Evolutionary conservation across 192 early-diverging fungal genomes (phyloP).

Genomic region (Coemansia sp.): DNA sequence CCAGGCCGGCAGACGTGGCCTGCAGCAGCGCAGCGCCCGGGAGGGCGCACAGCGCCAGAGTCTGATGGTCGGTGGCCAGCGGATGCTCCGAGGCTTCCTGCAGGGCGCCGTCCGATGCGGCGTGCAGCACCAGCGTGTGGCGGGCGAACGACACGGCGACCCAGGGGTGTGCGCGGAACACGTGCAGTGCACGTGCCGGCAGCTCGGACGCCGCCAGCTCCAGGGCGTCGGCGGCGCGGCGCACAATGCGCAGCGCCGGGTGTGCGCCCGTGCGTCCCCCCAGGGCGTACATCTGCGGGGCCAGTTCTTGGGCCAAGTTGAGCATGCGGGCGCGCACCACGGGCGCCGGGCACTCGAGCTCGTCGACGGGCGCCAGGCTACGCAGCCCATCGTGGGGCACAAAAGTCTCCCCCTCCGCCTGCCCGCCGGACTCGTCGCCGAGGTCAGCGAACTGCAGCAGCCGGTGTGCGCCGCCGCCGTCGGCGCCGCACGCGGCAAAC

Average conservation of each 20-base stretch:
- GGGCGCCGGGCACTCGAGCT: conserved; percentile 78
- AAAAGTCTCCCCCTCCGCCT: conserved; percentile 74
- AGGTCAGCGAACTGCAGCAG: conserved; percentile 93
- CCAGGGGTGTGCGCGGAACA: conserved; percentile 68
- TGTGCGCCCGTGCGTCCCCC: conserved; percentile 74
- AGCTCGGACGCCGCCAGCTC: conserved; percentile 93
- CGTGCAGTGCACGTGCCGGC: conserved; percentile 88
- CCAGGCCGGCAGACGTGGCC: conserved; percentile 85
- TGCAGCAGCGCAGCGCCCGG: conserved; percentile 89
- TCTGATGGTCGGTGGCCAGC: conserved; percentile 75
- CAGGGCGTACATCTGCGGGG: conserved; percentile 90
- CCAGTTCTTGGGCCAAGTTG: conserved; percentile 89
- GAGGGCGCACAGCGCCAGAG: conserved; percentile 77
- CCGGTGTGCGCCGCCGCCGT: conserved; percentile 93
- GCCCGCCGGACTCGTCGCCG: conserved; percentile 69
- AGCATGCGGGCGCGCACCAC: conserved; percentile 79
- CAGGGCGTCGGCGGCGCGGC: conserved; percentile 87
- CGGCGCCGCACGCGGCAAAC: conserved; percentile 82
- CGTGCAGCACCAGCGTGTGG: conserved; percentile 87
- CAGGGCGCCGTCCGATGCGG: conserved; percentile 76
- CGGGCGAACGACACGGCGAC: conserved; percentile 93
- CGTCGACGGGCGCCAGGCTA: conserved; percentile 89
- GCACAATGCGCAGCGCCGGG: conserved; percentile 81
- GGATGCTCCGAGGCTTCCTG: conserved; percentile 90
- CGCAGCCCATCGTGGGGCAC: too few relatives aligned